phyloP scores from a whole-genome alignment of 2,329 filamentous ascomycete species.

The Cordyceps javanica region DNA sequence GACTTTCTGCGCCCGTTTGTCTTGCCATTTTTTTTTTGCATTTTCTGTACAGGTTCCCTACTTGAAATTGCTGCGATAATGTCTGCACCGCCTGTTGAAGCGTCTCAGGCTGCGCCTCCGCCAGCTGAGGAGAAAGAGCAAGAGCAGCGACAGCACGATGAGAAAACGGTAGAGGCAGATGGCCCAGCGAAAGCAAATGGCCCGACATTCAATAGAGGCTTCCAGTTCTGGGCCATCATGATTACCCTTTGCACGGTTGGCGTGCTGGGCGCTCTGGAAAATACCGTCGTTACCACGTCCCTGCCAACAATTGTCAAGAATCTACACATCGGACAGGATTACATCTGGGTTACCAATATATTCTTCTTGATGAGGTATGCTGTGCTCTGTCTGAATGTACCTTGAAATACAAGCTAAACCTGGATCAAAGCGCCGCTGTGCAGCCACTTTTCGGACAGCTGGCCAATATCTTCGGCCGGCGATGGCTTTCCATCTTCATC shows the following conservation, averaged over 20 bases:
- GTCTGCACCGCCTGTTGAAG: too few species aligned
- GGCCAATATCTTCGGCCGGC: slow-evolving; percentile 21
- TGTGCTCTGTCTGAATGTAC: neutral
- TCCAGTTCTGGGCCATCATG: slow-evolving; percentile 17
- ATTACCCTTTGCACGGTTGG: slow-evolving; percentile 6
- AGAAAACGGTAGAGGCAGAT: too few species aligned
- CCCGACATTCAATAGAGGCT: too few species aligned
- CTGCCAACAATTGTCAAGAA: slow-evolving; percentile 14
- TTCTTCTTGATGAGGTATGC: slow-evolving; percentile 14
- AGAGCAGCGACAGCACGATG: too few species aligned
- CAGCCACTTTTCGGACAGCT: slow-evolving; percentile 21
- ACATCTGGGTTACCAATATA: slow-evolving; percentile 17
- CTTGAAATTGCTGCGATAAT: too few species aligned
- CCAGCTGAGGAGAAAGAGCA: too few species aligned
- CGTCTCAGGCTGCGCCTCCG: too few species aligned
- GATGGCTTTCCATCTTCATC: slow-evolving; percentile 15
- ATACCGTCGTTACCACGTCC: slow-evolving; percentile 12
- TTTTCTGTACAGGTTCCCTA: too few species aligned
- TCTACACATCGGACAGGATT: slow-evolving; percentile 10
- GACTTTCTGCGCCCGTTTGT: too few species aligned
- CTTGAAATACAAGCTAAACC: neutral
- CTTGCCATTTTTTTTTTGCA: too few species aligned
- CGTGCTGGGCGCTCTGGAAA: slow-evolving; percentile 15
- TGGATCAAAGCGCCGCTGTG: neutral
- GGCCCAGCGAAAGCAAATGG: too few species aligned